phyloP scores from a whole-genome alignment of 768 basidiomycete genomes.

The Lentinula lateritia region DNA sequence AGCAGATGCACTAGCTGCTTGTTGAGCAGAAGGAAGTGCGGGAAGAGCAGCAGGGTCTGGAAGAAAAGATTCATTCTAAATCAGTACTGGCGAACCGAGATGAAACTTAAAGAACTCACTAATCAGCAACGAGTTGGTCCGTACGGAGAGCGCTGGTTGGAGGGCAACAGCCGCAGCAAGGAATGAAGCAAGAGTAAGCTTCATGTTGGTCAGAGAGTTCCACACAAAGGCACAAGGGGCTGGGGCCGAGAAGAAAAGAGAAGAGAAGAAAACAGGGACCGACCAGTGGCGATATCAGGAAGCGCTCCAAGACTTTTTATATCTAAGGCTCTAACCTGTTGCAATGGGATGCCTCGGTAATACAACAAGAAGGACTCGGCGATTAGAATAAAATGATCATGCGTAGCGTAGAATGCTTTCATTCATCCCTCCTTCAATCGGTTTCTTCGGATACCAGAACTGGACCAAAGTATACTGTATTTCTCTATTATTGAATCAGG shows the following conservation, averaged over 20 bases:
- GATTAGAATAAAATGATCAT: not conserved
- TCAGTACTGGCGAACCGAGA: not conserved
- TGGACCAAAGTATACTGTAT: not conserved
- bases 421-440: not conserved
- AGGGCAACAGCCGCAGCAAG: not conserved
- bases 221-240: not conserved
- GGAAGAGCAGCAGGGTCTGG: slow-evolving; percentile 2
- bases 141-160: not conserved
- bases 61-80: not conserved
- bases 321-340: not conserved
- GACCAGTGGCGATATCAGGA: not conserved
- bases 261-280: no score
- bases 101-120: not conserved
- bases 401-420: not conserved
- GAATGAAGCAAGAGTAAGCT: not conserved
- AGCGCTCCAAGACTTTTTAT: not conserved
- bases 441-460: not conserved
- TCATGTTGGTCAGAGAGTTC: not conserved
- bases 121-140: not conserved
- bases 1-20: not conserved
- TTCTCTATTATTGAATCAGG: not conserved
- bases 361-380: not conserved
- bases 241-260: not conserved
- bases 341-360: not conserved
- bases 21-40: not conserved